phyloP scores from a whole-genome alignment of 495 filamentous ascomycete species.

The Xylaria bambusicola region DNA sequence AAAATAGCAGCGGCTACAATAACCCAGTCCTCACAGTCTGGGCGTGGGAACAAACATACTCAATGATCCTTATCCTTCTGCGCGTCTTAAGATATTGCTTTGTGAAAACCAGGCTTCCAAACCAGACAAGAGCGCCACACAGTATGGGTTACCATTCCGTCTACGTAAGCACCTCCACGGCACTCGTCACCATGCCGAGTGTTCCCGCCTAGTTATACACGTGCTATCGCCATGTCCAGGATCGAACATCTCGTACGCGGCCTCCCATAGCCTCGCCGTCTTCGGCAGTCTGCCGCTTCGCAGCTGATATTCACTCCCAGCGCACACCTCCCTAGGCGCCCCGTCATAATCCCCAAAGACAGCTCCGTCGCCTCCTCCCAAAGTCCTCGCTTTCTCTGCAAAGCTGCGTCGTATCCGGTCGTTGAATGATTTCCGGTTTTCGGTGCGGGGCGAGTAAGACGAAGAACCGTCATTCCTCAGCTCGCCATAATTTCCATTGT shows the following conservation, averaged over 20 bases:
- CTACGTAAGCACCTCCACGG: background rate
- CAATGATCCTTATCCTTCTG: background rate
- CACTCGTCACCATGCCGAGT: background rate
- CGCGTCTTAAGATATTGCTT: background rate
- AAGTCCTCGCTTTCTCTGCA: background rate
- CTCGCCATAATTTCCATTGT: constrained; percentile 8
- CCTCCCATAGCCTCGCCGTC: constrained; percentile 24
- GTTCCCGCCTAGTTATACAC: background rate
- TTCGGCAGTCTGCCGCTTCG: background rate
- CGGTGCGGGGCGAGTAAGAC: constrained; percentile 15
- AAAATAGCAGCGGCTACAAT: background rate
- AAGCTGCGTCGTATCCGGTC: constrained; percentile 18
- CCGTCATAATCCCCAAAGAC: background rate
- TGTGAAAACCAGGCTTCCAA: background rate
- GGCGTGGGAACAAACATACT: background rate
- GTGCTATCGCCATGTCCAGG: background rate
- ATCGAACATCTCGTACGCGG: constrained; percentile 23
- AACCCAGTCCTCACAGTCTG: background rate
- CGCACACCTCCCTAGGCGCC: background rate
- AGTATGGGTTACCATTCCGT: too few species aligned
- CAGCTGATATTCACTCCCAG: background rate
- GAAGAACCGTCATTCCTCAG: background rate
- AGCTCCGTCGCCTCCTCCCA: background rate
- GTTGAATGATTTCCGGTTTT: constrained; percentile 18
- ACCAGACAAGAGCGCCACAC: too few species aligned